Conservation (phyloP, 2,329 filamentous ascomycete genomes). For the Metarhizium guizhouense region DNA sequence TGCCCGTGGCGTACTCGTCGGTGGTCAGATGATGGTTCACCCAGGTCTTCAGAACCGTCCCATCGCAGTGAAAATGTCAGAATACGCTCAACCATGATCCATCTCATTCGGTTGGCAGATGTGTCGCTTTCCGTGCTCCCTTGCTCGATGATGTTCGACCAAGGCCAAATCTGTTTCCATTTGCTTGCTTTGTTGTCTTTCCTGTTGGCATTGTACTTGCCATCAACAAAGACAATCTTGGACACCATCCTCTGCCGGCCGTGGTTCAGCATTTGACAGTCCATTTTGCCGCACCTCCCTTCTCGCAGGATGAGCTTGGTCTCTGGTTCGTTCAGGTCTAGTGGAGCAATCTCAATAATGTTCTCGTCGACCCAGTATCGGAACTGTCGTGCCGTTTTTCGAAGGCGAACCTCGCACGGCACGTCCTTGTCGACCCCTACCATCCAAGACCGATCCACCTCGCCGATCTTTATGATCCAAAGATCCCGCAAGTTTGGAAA, state of each 20-base stretch:
- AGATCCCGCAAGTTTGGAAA: conserved; percentile 29
- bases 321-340: conserved; percentile 25
- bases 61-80: conserved; percentile 27
- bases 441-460: conserved; percentile 27
- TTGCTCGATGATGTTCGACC: conserved; percentile 19
- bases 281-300: conserved; percentile 24
- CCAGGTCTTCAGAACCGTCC: conserved; percentile 22
- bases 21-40: conserved; percentile 11
- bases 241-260: conserved; percentile 28
- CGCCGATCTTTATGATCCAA: conserved; percentile 31
- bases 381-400: conserved; percentile 26
- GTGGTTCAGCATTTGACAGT: conserved; percentile 26
- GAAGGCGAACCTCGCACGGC: conserved; percentile 19
- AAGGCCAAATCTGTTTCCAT: conserved; percentile 25
- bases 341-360: conserved; percentile 27
- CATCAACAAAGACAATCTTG: conserved; percentile 27
- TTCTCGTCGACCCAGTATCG: conserved; percentile 29
- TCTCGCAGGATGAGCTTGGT: conserved; percentile 23
- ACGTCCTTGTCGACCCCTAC: conserved; percentile 22
- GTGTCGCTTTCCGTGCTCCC: conserved; percentile 16
- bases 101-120: conserved; percentile 25
- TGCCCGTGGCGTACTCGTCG: conserved; percentile 5
- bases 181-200: conserved; percentile 11
- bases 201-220: conserved; percentile 18
- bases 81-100: conserved; percentile 28